Evolutionary conservation across 148 eudicot species (phyloP).

Genomic region (Pouteria glomerata): DNA sequence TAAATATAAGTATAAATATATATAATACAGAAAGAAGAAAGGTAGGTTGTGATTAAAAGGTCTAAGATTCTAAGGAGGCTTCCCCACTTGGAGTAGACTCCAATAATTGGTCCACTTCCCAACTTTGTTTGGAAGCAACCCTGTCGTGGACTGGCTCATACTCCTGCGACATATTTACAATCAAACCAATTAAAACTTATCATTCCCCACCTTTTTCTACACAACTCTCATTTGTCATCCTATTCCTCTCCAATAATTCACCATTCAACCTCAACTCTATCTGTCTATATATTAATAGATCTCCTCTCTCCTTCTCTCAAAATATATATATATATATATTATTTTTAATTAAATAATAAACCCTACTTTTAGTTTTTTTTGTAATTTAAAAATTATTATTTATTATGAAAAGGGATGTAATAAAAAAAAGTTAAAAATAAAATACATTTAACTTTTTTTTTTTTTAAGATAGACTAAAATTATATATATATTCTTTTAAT

Average conservation of each 20-base stretch:
- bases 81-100: slow-evolving; percentile 25
- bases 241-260: slow-evolving; percentile 21
- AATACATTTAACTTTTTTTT: no score
- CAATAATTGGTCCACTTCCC: slow-evolving; percentile 56
- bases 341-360: background rate
- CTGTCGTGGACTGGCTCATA: slow-evolving; percentile 55
- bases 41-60: slow-evolving; percentile 4
- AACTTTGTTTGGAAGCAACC: slow-evolving; percentile 62
- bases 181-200: slow-evolving; percentile 3
- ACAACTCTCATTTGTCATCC: slow-evolving; percentile 5
- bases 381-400: no score
- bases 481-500: no score
- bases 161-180: slow-evolving; percentile 44
- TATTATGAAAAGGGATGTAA: no score
- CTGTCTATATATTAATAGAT: no score
- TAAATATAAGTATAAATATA: slow-evolving; percentile 6
- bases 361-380: background rate
- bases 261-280: background rate
- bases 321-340: no score
- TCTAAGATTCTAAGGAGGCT: slow-evolving; percentile 14
- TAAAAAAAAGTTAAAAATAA: no score
- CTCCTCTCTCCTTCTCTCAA: no score
- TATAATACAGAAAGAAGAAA: slow-evolving; percentile 3
- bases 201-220: slow-evolving; percentile 1
- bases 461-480: no score